Conservation (phyloP, 2,329 filamentous ascomycete species). For the Ceratocystis albifundus region DNA sequence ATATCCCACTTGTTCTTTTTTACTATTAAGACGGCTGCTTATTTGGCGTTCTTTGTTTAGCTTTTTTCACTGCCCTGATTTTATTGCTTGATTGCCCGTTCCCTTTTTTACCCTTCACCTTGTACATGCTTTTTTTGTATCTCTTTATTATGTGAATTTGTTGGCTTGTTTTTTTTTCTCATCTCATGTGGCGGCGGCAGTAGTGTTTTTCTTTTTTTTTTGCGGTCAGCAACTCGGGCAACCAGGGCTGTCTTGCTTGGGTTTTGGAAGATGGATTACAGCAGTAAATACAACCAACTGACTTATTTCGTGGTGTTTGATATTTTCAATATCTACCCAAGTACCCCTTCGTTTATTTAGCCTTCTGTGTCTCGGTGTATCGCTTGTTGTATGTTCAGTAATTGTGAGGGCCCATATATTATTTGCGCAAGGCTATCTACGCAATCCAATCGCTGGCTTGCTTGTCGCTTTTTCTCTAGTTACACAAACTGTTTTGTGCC, state of each 20-base stretch:
- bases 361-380: no score
- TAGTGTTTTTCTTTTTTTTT: constrained; percentile 1
- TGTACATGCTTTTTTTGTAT: constrained; percentile 9
- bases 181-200: neutral
- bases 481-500: neutral
- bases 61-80: neutral
- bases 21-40: neutral
- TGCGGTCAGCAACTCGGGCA: neutral
- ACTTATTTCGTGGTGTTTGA: neutral
- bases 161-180: neutral
- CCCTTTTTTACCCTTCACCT: neutral
- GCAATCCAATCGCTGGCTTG: no score
- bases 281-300: neutral
- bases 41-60: neutral
- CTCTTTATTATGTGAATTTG: neutral
- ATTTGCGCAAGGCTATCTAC: neutral
- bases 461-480: neutral
- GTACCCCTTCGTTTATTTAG: no score
- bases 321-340: no score
- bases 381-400: no score
- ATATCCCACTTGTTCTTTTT: constrained; percentile 8
- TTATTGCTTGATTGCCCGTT: neutral
- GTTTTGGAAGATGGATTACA: neutral
- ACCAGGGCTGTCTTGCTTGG: neutral
- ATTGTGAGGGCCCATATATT: neutral